These are phyloP conservation scores for Aschersonia sp. DNA, from an alignment of 2,329 filamentous ascomycete species.

Conservation along the genomic window DNA sequence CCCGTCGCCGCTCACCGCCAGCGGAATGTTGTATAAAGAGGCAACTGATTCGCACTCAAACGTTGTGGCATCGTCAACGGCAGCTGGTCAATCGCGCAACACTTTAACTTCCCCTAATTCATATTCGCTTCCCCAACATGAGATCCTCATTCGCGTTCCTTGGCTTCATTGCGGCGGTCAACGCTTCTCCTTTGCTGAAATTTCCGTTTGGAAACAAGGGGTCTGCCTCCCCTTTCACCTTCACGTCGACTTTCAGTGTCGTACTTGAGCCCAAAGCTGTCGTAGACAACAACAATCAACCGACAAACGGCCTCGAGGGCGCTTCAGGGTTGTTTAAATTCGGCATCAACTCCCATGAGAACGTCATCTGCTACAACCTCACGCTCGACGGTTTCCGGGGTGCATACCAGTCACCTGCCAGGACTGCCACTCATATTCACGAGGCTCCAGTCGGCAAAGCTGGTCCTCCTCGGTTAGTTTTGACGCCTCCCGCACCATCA, in stretches of 20 bases:
- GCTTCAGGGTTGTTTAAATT: slow-evolving; percentile 34
- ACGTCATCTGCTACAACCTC: slow-evolving; percentile 35
- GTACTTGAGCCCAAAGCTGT: background rate
- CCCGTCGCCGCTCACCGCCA: too few species aligned
- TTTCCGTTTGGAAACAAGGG: background rate
- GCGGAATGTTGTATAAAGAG: too few species aligned
- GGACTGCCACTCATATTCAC: slow-evolving; percentile 41
- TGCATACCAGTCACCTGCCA: slow-evolving; percentile 32
- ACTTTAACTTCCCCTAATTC: background rate
- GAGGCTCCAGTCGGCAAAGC: slow-evolving; percentile 27
- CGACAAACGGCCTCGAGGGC: slow-evolving; percentile 25
- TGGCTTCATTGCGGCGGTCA: background rate
- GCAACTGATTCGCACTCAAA: too few species aligned
- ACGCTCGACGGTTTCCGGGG: slow-evolving; percentile 32
- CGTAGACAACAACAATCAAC: background rate
- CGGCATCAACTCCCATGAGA: slow-evolving; percentile 32
- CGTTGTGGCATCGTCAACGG: background rate
- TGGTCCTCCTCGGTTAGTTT: slow-evolving; percentile 30
- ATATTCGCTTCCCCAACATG: background rate
- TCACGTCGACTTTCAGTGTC: slow-evolving; percentile 1
- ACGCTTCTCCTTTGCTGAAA: background rate
- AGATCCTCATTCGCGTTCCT: background rate
- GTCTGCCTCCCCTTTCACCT: background rate
- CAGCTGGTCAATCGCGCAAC: background rate
- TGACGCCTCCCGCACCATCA: background rate